Evolutionary conservation across 2,329 filamentous ascomycete species (phyloP), one percentile per base, ranked within the genome.

Genomic region (Leptographium radiaticola): DNA sequence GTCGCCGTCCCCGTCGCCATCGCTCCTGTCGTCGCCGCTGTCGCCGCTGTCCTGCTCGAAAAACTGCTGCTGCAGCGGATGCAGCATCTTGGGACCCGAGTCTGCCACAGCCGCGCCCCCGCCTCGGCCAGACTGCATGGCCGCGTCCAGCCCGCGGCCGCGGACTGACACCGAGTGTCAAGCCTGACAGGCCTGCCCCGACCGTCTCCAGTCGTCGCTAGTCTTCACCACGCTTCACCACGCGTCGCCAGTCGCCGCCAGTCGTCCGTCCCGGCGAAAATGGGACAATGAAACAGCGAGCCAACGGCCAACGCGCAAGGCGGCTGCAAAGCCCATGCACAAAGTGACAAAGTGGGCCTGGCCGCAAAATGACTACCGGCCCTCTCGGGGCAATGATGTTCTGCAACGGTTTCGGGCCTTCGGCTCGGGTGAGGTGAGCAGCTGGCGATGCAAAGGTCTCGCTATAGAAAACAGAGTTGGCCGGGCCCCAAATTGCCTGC

Each of bases 11-110:
- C 18, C 46, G 34, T 52, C 49, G 25, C 43, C 51, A n/a, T 52
- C 52, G 39, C 52, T 52, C 25, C 38, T 34, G 20, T 53, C 48
- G 63, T 74, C 73, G 62, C 77, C 75, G 63, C 74, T 79, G 52
- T 76, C 67, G 58, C 64, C 65, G 58, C 62, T 64, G 57, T 59
- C 57, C 16, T 55, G 58, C 39, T 56, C 57, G 36, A 57, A 56
- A 25, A 55, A 60, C 13, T 57, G 52, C 25, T 45, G 54, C 7
- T 56, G 56, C 31, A 36, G 53, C 30, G 36, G 43, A n/a, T 51
- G 4, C 49, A 39, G 48, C 8, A 10, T 18, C 18, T 39, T n/a
- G 6, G 49, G 20, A 10, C 25, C 15, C 13, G 25, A 13, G 20
- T 25, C 11, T 3, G 38, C 25, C 4, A 11, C 20, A 30, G 16